These are phyloP conservation scores for Hypoxylon sp. DNA, from an alignment of 2,329 filamentous ascomycete genomes.

Conservation along the genomic window DNA sequence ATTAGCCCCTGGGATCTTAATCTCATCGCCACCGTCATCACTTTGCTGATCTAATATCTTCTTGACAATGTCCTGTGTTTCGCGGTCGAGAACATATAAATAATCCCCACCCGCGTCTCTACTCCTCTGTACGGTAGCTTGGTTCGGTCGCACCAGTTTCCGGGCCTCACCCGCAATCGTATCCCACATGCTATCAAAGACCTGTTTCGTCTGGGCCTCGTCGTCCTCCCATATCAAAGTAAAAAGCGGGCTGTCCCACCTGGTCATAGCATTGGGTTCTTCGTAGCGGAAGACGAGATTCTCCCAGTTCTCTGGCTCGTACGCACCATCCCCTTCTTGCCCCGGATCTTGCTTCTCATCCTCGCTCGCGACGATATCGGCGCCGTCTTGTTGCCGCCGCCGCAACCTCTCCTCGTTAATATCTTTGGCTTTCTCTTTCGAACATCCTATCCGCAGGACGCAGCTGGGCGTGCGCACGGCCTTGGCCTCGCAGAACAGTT, in stretches of 20 bases:
- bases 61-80: constrained; percentile 81
- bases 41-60: constrained; percentile 75
- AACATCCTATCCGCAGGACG: constrained; percentile 74
- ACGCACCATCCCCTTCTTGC: constrained; percentile 60
- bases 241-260: constrained; percentile 88
- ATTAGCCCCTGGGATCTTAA: constrained; percentile 59
- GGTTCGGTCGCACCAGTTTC: constrained; percentile 78
- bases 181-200: constrained; percentile 79
- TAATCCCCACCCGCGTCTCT: constrained; percentile 77
- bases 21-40: constrained; percentile 72
- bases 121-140: constrained; percentile 75
- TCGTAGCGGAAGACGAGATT: constrained; percentile 86
- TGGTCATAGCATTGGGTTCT: constrained; percentile 85
- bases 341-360: constrained; percentile 46
- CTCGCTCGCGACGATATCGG: constrained; percentile 48
- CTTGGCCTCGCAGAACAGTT: constrained; percentile 87
- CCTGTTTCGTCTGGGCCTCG: constrained; percentile 64
- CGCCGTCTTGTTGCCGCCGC: constrained; percentile 53
- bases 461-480: constrained; percentile 80
- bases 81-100: constrained; percentile 81
- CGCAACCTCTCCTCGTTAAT: constrained; percentile 72
- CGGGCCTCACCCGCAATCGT: constrained; percentile 72
- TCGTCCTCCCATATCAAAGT: constrained; percentile 82
- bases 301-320: constrained; percentile 74
- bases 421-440: constrained; percentile 61